A percentile compares a stretch with the other conserved stretches of the same genome.
phyloP scores from a whole-genome alignment of 208 protist genomes.

The Wallacemonas sp. region DNA sequence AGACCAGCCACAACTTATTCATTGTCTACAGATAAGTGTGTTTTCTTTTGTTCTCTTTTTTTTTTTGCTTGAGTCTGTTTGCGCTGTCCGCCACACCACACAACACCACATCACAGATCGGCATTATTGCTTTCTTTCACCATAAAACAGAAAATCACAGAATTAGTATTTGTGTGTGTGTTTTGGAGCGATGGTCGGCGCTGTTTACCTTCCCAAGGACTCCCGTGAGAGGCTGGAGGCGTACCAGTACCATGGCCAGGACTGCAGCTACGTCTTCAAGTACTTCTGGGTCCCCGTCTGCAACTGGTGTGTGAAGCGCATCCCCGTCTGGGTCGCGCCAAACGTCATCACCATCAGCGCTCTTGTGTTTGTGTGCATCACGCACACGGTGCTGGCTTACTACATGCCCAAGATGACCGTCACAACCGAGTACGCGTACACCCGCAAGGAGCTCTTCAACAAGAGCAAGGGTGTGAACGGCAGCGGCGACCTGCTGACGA shows the following conservation, averaged over 20 bases:
- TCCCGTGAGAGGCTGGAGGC: constrained; percentile 32
- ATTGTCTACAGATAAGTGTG: too few relatives aligned
- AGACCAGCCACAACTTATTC: too few relatives aligned
- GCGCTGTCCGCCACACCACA: too few relatives aligned
- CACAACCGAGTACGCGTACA: constrained; percentile 17
- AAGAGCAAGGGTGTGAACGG: constrained; percentile 3
- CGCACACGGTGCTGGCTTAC: constrained; percentile 59
- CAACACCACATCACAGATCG: too few relatives aligned
- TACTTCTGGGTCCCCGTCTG: constrained; percentile 75
- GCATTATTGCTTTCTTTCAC: too few relatives aligned
- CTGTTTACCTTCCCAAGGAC: constrained; percentile 52
- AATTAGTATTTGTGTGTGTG: too few relatives aligned
- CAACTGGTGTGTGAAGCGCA: constrained; percentile 29
- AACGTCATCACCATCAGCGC: constrained; percentile 89
- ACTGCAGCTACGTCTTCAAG: constrained; percentile 77
- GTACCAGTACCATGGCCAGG: constrained; percentile 75
- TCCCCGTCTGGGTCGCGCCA: constrained; percentile 80
- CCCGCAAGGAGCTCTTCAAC: constrained; percentile 20
- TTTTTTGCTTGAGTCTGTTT: too few relatives aligned
- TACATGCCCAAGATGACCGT: constrained; percentile 76
- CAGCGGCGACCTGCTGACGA: background rate
- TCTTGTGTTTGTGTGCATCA: constrained; percentile 61
- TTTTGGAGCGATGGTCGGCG: background rate
- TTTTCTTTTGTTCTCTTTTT: too few relatives aligned
- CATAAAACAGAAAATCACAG: too few relatives aligned